phyloP scores from a whole-genome alignment of 768 basidiomycete genomes.

The Boletus insuetus region DNA sequence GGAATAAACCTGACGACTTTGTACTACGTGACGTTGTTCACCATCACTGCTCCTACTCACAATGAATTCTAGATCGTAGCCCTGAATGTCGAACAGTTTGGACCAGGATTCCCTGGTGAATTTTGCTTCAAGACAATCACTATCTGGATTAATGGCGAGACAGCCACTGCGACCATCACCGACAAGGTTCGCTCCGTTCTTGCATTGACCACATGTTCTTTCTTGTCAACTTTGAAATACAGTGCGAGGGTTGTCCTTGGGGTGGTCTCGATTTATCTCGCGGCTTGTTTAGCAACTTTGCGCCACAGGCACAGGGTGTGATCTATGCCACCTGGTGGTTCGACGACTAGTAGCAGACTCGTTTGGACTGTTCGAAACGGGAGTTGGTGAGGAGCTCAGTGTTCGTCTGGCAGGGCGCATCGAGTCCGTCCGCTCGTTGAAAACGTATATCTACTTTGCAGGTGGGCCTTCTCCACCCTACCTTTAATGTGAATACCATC shows the following conservation, averaged over 20 bases:
- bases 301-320: constrained; percentile 44
- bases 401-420: not conserved
- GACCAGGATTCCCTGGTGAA: constrained; percentile 56
- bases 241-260: constrained; percentile 67
- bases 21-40: constrained; percentile 3
- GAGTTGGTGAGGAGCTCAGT: not conserved
- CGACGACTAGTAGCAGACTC: constrained; percentile 30
- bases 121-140: constrained; percentile 64
- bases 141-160: constrained; percentile 55
- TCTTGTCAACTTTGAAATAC: constrained; percentile 2
- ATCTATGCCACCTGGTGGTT: constrained; percentile 61
- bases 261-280: constrained; percentile 66
- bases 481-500: constrained; percentile 7
- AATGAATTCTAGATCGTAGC: constrained; percentile 23
- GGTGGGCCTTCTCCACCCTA: not conserved
- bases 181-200: constrained; percentile 48
- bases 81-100: constrained; percentile 43
- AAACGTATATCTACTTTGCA: not conserved
- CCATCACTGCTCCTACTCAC: not conserved
- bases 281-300: constrained; percentile 65
- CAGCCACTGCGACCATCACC: constrained; percentile 49
- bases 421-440: not conserved
- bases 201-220: not conserved
- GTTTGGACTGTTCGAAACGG: not conserved
- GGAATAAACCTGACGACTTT: constrained; percentile 33